Evolutionary conservation across 2,329 filamentous ascomycete genomes (phyloP).

Genomic region (Phyllosticta capitalensis): DNA sequence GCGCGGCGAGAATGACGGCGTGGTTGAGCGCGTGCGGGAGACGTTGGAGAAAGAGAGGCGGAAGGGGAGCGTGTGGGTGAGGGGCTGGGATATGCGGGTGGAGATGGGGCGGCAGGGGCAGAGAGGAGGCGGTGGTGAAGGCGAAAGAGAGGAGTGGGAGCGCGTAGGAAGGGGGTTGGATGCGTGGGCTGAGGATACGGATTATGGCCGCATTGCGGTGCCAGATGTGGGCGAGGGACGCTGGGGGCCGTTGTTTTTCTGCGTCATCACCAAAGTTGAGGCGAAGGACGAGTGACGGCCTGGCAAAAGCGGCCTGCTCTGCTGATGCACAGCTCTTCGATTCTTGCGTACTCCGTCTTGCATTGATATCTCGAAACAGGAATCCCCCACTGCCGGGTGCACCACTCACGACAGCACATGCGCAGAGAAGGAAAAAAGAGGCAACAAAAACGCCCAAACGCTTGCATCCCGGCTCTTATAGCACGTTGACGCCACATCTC

Average conservation of each 20-base stretch:
- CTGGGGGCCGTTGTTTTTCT: constrained; percentile 35
- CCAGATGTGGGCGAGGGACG: constrained; percentile 27
- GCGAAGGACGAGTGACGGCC: neutral
- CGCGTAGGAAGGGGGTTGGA: constrained; percentile 16
- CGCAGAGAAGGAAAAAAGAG: neutral
- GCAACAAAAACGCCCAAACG: neutral
- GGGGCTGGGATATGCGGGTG: constrained; percentile 18
- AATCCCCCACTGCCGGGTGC: neutral
- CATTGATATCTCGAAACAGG: neutral
- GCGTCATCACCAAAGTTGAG: constrained; percentile 26
- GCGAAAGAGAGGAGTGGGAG: neutral
- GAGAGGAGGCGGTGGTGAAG: neutral
- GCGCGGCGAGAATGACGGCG: constrained; percentile 32
- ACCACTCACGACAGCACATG: neutral
- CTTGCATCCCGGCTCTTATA: neutral
- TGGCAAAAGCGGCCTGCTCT: neutral
- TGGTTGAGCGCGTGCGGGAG: constrained; percentile 27
- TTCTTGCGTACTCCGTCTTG: neutral
- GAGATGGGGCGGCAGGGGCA: neutral
- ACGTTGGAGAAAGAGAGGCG: constrained; percentile 28
- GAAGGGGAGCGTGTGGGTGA: constrained; percentile 27
- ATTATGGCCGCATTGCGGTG: constrained; percentile 31
- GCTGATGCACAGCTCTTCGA: neutral
- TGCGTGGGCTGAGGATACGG: constrained; percentile 23
- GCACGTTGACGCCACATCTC: neutral